Evolutionary conservation across 2,329 filamentous ascomycete species (phyloP).

Genomic region (Aspergillus nomiae): DNA sequence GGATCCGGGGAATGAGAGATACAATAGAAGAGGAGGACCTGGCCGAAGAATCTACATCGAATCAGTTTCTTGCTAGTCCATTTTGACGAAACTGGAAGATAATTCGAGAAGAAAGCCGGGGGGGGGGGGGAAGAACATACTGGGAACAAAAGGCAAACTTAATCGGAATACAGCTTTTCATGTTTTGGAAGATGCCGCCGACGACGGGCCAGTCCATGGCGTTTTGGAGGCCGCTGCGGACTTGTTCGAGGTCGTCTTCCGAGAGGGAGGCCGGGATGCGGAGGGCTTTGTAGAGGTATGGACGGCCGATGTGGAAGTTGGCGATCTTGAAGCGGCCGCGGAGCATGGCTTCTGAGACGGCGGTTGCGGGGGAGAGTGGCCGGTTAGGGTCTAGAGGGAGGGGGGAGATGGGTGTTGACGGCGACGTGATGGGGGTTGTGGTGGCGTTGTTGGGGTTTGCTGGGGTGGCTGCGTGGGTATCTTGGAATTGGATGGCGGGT

Average conservation of each 20-base stretch:
- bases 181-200: slow-evolving; percentile 40
- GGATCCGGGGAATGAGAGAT: slow-evolving; percentile 41
- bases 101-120: not conserved
- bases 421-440: slow-evolving; percentile 24
- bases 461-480: slow-evolving; percentile 28
- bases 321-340: slow-evolving; percentile 40
- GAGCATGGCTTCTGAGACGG: slow-evolving; percentile 42
- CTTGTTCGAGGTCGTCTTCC: slow-evolving; percentile 44
- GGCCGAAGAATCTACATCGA: slow-evolving; percentile 41
- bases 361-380: slow-evolving; percentile 36
- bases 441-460: slow-evolving; percentile 17
- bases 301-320: slow-evolving; percentile 44
- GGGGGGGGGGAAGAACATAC: slow-evolving; percentile 21
- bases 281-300: slow-evolving; percentile 47
- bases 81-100: not conserved
- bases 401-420: slow-evolving; percentile 23
- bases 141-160: slow-evolving; percentile 46
- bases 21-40: slow-evolving; percentile 46
- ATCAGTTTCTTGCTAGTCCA: not conserved
- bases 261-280: slow-evolving; percentile 38
- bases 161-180: slow-evolving; percentile 47
- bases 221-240: slow-evolving; percentile 40
- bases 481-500: slow-evolving; percentile 48
- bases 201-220: slow-evolving; percentile 47
- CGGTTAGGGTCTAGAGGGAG: slow-evolving; percentile 20